Evolutionary conservation across 257 asterid genomes (phyloP).

Genomic region (Vinca minor): DNA sequence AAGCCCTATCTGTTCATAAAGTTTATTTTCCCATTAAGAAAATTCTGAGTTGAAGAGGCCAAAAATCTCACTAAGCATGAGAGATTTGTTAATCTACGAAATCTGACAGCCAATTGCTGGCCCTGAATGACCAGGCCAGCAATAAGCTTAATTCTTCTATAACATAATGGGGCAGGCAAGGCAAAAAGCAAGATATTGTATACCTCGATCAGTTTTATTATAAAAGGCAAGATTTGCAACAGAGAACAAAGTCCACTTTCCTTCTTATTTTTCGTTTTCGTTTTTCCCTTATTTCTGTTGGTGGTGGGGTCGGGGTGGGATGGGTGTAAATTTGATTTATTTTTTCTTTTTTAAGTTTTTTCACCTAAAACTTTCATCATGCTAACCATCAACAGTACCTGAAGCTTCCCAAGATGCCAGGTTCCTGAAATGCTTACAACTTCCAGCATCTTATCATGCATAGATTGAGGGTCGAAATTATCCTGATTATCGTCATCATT

Average conservation of each 20-base stretch:
- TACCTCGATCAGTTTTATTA: background rate
- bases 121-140: no score
- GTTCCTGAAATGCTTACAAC: conserved; percentile 95
- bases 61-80: background rate
- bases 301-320: no score
- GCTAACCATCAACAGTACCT: conserved; percentile 34
- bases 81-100: background rate
- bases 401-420: conserved; percentile 99
- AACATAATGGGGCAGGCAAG: no score
- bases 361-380: background rate
- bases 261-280: background rate
- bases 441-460: conserved; percentile 97
- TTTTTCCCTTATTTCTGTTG: background rate
- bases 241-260: background rate
- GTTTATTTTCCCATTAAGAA: background rate
- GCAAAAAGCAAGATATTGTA: background rate
- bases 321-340: background rate
- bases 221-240: background rate
- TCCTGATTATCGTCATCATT: conserved; percentile 87
- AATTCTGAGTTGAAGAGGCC: background rate
- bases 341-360: background rate
- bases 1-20: conserved; percentile 69
- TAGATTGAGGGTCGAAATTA: conserved; percentile 92
- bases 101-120: no score
- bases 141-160: no score